Conservation (phyloP, 768 basidiomycete species). For the Boletus eberwhitei region DNA sequence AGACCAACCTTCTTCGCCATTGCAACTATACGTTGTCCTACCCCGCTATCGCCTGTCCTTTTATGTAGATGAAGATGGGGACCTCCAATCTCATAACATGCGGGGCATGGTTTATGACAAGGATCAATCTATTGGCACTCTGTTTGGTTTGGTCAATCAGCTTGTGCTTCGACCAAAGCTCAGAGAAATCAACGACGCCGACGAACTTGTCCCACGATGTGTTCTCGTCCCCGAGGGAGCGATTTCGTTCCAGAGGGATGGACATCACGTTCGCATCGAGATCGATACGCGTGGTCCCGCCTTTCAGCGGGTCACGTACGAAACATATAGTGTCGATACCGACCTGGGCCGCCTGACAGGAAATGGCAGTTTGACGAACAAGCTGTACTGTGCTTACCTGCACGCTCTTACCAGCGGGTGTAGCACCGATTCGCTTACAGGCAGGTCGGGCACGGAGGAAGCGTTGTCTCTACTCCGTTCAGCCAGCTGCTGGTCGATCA, state of each 20-base stretch:
- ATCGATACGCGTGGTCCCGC: not conserved
- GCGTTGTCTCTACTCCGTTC: constrained; percentile 40
- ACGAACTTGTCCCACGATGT: constrained; percentile 9
- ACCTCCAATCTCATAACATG: constrained; percentile 40
- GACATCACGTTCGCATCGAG: constrained; percentile 17
- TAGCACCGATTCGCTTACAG: constrained; percentile 42
- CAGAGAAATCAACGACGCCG: not conserved
- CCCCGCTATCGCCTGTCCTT: constrained; percentile 45
- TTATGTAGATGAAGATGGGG: constrained; percentile 29
- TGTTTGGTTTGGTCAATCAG: constrained; percentile 41
- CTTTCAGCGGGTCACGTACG: constrained; percentile 14
- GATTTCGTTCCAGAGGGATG: constrained; percentile 11
- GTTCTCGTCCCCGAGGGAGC: constrained; percentile 41
- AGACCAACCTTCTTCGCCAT: not conserved
- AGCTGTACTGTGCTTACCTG: constrained; percentile 40
- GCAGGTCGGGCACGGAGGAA: constrained; percentile 42
- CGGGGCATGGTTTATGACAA: constrained; percentile 41
- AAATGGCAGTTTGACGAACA: constrained; percentile 24
- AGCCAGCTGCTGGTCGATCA: constrained; percentile 39
- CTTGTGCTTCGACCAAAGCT: constrained; percentile 37
- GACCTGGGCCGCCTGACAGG: constrained; percentile 30
- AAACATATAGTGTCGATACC: constrained; percentile 30
- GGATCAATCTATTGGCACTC: constrained; percentile 39
- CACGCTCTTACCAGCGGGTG: constrained; percentile 45
- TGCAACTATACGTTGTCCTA: constrained; percentile 29